phyloP scores from a whole-genome alignment of 345 rosid genomes.

The Gossypium stocksii region DNA sequence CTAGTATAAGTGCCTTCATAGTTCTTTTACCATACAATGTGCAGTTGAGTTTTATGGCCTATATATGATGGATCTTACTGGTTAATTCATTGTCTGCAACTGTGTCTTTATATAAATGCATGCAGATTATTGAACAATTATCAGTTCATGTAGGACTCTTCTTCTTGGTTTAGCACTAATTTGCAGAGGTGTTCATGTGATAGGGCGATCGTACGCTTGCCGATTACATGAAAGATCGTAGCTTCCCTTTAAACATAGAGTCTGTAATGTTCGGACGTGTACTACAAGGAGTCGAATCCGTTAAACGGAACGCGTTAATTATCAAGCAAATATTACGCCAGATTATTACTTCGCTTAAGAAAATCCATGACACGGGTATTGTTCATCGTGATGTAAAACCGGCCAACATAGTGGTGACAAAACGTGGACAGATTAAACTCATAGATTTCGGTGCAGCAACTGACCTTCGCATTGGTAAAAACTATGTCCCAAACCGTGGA shows the following conservation, averaged over 20 bases:
- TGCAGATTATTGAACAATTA: constrained; percentile 4
- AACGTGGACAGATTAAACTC: constrained; percentile 84
- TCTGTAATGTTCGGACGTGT: constrained; percentile 79
- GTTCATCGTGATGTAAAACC: constrained; percentile 95
- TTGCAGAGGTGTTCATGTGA: constrained; percentile 27
- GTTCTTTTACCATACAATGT: neutral
- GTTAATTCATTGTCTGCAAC: neutral
- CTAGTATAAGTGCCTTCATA: too few relatives aligned
- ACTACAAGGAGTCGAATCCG: constrained; percentile 69
- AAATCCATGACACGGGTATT: constrained; percentile 87
- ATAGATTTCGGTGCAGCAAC: constrained; percentile 96
- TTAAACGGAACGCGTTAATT: constrained; percentile 69
- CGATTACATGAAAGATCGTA: constrained; percentile 84
- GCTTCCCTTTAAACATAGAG: constrained; percentile 82
- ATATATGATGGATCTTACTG: neutral
- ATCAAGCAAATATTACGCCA: constrained; percentile 94
- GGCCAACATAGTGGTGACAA: constrained; percentile 86
- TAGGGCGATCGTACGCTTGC: constrained; percentile 88
- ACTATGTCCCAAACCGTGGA: constrained; percentile 58
- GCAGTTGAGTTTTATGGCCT: neutral
- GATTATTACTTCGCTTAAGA: constrained; percentile 75
- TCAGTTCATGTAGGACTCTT: constrained; percentile 14
- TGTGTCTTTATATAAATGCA: neutral
- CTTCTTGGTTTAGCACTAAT: constrained; percentile 22
- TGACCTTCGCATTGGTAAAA: constrained; percentile 96